A percentile compares a stretch with the other conserved stretches of the same genome.
phyloP scores from a whole-genome alignment of 1,284 basidiomycete species.

The Sphagnurus paluster region DNA sequence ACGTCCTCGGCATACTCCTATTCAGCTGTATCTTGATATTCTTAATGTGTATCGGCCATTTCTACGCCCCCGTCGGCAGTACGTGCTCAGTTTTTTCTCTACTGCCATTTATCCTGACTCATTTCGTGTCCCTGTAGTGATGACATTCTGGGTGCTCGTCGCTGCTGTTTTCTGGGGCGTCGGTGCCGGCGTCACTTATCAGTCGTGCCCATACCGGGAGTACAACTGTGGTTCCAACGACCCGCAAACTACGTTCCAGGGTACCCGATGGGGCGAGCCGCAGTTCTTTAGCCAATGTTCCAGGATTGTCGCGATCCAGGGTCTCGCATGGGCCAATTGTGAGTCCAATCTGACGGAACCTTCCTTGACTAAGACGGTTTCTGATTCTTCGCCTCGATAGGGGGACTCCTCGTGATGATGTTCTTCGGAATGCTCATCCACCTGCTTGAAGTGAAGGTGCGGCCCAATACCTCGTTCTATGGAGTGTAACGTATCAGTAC shows the following conservation, averaged over 20 bases:
- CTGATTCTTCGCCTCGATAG: background rate
- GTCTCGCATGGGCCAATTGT: slow-evolving; percentile 16
- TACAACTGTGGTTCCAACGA: slow-evolving; percentile 8
- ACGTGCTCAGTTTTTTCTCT: background rate
- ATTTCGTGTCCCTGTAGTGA: slow-evolving; percentile 1
- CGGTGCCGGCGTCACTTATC: slow-evolving; percentile 9
- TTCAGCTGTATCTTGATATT: slow-evolving; percentile 9
- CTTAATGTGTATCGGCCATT: slow-evolving; percentile 13
- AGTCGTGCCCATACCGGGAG: slow-evolving; percentile 10
- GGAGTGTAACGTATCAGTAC: background rate
- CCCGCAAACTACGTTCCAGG: slow-evolving; percentile 5
- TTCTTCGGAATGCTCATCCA: slow-evolving; percentile 14
- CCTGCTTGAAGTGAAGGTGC: background rate
- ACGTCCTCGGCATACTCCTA: slow-evolving; percentile 11
- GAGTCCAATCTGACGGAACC: no score
- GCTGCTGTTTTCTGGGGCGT: slow-evolving; percentile 16
- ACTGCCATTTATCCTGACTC: background rate
- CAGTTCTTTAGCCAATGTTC: slow-evolving; percentile 17
- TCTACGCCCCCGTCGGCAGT: slow-evolving; percentile 4
- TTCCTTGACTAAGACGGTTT: no score
- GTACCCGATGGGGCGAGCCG: slow-evolving; percentile 11
- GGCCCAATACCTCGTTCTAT: slow-evolving; percentile 14
- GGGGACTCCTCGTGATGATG: slow-evolving; percentile 13
- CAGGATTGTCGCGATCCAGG: slow-evolving; percentile 14
- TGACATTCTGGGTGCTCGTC: slow-evolving; percentile 9